Evolutionary conservation across 257 asterid genomes (phyloP), one percentile per base, ranked within the genome.

Genomic region (Scutellaria galericulata): DNA sequence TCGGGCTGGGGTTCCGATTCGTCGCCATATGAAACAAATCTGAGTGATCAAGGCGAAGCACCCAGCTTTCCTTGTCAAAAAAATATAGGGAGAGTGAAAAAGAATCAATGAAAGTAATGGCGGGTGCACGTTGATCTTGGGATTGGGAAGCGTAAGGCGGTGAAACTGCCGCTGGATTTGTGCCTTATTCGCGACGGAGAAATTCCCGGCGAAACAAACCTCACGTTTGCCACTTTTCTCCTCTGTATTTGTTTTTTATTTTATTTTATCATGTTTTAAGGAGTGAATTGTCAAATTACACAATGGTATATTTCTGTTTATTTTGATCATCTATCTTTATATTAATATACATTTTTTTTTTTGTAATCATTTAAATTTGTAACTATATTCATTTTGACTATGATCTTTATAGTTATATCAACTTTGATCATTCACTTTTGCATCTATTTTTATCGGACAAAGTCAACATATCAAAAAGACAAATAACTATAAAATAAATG

Each of bases 1-100:
- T 78, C 27, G 66, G 71, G 42, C 13, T 69, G 40, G 75, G 76
- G 54, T 61, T 80, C 67, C 78, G 80, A 59, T 67, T 83, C 54
- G 86, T 56, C 72, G 88, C 89, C 97, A 89, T 90, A 40, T 41
- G 51, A 14, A 61, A 40, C 71, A 66, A 69, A 75, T 64, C 83
- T 73, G 71, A 64, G 64, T 46, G 31, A 77, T 67, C 73, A 50
- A 68, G 37, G 37, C 37, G 37, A 31, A 31, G 46, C 73, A 64
- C 80, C 50, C 70, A 42, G 9, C 2, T 44, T 24, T 64, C 45
- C 73, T 52, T 66, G 51, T 39, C 58, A 10, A 69, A 44, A 44
- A 51, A 45, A 59, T 14, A 24, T 9, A 27, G 45, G 53, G 75
- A 22, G 51, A 37, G 20, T 14, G 50, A n/a, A 44, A 9, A 11